Evolutionary conservation across 352 stramenopile genomes (phyloP), one percentile per base, ranked within the genome.

Genomic region (Pythium brassicae): DNA sequence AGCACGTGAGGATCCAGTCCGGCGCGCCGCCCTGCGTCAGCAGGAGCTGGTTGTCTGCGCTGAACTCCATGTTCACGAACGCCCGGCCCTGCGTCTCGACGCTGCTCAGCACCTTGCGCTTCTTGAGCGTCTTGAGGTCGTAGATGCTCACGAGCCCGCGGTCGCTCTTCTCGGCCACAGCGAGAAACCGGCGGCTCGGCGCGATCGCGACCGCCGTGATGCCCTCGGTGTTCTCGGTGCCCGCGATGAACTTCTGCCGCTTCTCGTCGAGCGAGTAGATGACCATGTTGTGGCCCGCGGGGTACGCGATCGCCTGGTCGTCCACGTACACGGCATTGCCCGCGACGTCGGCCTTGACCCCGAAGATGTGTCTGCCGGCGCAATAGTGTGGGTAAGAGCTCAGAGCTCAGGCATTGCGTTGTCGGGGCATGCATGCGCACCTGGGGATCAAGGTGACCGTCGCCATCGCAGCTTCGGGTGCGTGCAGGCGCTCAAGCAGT

Each of bases 211-310:
- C 65, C 2, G 78, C 68, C 10, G 83, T 87, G 64, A 91, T 83
- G 42, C 83, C 83, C 25, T 78, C 68, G 14, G 83, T 91, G 56
- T 78, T 79, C 54, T 93, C 83, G 0, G 78, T 89, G 27, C 68
- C 78, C n/a, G 82, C 65, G 57, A 94, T 89, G 57, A 96, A 94
- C 65, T 95, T 90, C 59, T 97, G 92, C 6, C 86, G 78, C 65
- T 97, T 95, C 59, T 95, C 92, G 56, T 98, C 88, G 32, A 95
- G 68, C 26, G 83, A 88, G 61, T 94, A 92, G 42, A 97, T 69
- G 42, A 96, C 76, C 17, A 97, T 61, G 54, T 81, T 84, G 71
- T 97, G 87, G 29, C 90, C 91, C 19, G 86, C 94, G 22, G 90
- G 82, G 67, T 97, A 95, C 37, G 76, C 72, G 23, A 94, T 59